phyloP scores from a whole-genome alignment of 2,329 filamentous ascomycete genomes.

The Karstenula rhodostoma region DNA sequence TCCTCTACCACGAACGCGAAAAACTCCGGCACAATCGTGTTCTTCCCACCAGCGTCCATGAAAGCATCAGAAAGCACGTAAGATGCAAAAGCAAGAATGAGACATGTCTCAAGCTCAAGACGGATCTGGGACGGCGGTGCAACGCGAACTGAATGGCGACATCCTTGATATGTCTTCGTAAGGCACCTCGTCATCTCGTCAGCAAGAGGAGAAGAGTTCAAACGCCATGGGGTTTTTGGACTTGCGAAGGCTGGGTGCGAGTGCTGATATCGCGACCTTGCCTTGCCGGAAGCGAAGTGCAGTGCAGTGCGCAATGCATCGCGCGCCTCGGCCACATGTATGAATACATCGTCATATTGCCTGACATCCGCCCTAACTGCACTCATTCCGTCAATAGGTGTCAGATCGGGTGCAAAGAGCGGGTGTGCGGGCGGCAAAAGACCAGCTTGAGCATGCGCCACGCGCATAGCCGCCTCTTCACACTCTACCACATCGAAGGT shows the following conservation, averaged over 20 bases:
- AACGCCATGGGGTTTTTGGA: not conserved
- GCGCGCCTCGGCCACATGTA: not conserved
- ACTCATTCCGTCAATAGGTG: not conserved
- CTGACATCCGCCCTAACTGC: not conserved
- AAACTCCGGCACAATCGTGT: not conserved
- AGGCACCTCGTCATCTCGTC: not conserved
- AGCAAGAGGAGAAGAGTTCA: not conserved
- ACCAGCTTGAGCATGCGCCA: not conserved
- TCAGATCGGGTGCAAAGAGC: not conserved
- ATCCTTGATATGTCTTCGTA: not conserved
- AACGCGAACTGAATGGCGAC: not conserved
- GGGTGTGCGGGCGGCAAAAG: not conserved
- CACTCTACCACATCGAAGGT: not conserved
- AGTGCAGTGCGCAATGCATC: not conserved
- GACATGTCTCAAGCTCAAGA: conserved; percentile 4
- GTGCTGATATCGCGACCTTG: not conserved
- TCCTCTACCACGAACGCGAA: not conserved
- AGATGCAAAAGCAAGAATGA: not conserved
- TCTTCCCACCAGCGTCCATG: not conserved
- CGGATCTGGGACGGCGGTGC: not conserved
- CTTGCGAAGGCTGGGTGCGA: not conserved
- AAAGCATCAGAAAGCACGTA: not conserved
- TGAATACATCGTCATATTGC: not conserved
- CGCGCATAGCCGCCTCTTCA: conserved; percentile 2
- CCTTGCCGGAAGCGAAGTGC: not conserved